These are phyloP conservation scores for Pythium myriotylum DNA, from an alignment of 352 stramenopile genomes.

Conservation along the genomic window DNA sequence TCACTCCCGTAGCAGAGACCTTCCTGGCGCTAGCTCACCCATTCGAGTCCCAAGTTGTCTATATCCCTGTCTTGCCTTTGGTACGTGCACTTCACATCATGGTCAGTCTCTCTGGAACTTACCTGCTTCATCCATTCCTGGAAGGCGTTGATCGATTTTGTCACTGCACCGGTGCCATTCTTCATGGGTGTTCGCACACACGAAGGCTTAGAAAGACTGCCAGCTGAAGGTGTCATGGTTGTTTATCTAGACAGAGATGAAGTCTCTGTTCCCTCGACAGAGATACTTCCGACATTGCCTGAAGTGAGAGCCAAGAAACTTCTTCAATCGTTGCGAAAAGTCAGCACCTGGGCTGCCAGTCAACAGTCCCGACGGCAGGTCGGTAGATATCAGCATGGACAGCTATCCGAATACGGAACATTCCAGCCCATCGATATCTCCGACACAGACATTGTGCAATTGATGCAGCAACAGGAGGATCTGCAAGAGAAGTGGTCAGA, in stretches of 20 bases:
- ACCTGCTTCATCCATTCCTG: too few relatives aligned
- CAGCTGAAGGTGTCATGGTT: conserved; percentile 59
- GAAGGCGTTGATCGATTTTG: conserved; percentile 69
- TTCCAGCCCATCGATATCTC: conserved; percentile 31
- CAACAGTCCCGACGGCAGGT: conserved; percentile 33
- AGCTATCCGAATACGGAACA: conserved; percentile 23
- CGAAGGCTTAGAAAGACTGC: conserved; percentile 39
- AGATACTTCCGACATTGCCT: conserved; percentile 49
- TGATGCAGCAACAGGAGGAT: conserved; percentile 47
- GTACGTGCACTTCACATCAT: conserved; percentile 37
- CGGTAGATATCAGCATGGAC: conserved; percentile 26
- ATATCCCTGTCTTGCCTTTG: conserved; percentile 70
- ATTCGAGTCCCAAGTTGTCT: conserved; percentile 76
- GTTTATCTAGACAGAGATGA: conserved; percentile 76
- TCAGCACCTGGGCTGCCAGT: conserved; percentile 42
- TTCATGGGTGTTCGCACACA: conserved; percentile 73
- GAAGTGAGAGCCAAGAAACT: conserved; percentile 69
- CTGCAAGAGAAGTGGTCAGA: conserved; percentile 62
- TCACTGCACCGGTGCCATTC: conserved; percentile 73
- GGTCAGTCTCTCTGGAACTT: too few relatives aligned
- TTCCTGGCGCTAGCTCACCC: conserved; percentile 61
- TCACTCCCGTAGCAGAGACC: conserved; percentile 68
- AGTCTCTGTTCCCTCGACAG: conserved; percentile 41
- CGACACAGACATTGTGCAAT: conserved; percentile 30
- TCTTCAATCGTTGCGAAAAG: conserved; percentile 51